Conservation (phyloP, 106 monocot genomes). For the Platanthera guangdongensis region DNA sequence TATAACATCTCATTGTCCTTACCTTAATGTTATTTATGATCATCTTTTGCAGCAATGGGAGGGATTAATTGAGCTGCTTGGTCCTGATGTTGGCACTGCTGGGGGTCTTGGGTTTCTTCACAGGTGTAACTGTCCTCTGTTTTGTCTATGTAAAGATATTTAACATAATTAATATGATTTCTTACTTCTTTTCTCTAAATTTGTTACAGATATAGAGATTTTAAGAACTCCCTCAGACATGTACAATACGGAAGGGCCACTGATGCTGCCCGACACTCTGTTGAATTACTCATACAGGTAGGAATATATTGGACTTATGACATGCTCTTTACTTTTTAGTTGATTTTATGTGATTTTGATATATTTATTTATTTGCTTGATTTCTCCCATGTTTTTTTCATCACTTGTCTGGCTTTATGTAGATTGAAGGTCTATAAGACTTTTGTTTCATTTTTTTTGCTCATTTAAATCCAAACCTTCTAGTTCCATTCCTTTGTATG, state of each 20-base stretch:
- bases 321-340: background rate
- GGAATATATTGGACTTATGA: background rate
- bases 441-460: background rate
- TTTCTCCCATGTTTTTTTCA: background rate
- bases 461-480: background rate
- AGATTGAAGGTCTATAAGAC: no score
- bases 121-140: constrained; percentile 32
- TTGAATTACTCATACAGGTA: constrained; percentile 78
- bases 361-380: background rate
- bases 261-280: constrained; percentile 43
- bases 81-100: constrained; percentile 64
- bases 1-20: background rate
- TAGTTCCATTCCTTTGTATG: background rate
- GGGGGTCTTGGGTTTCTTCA: constrained; percentile 96
- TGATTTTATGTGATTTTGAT: background rate
- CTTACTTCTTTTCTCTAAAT: background rate
- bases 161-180: background rate
- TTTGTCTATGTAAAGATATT: background rate
- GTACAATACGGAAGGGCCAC: constrained; percentile 30
- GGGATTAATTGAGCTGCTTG: constrained; percentile 87
- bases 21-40: background rate
- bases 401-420: no score
- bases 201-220: constrained; percentile 78
- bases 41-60: constrained; percentile 80
- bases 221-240: constrained; percentile 66